A percentile compares a stretch with the other conserved stretches of the same genome.
phyloP scores from a whole-genome alignment of 164 flowering plant genomes.

The Tetrastigma voinierianum region DNA sequence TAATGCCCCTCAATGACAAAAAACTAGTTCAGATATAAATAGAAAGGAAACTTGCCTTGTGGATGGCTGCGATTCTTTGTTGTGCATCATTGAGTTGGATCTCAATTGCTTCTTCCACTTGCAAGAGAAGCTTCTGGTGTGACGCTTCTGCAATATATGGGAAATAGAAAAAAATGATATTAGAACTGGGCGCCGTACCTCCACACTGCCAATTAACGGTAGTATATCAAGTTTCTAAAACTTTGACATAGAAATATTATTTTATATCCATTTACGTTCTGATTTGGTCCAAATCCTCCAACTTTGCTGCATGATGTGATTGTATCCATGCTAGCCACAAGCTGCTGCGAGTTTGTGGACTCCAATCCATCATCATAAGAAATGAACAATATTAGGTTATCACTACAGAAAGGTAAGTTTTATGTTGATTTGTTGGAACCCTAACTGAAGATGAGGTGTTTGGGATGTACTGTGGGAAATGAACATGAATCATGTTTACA shows the following conservation, averaged over 20 bases:
- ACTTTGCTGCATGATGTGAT: neutral
- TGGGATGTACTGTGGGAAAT: too few relatives aligned
- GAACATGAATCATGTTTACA: too few relatives aligned
- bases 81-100: slow-evolving; percentile 51
- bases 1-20: neutral
- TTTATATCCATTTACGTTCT: neutral
- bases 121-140: slow-evolving; percentile 54
- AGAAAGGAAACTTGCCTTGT: slow-evolving; percentile 49
- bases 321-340: slow-evolving; percentile 1
- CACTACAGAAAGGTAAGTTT: too few relatives aligned
- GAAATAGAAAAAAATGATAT: neutral
- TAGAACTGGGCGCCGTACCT: too few relatives aligned
- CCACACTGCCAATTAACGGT: too few relatives aligned
- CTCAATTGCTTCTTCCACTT: slow-evolving; percentile 48
- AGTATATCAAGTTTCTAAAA: neutral
- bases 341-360: neutral
- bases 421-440: too few relatives aligned
- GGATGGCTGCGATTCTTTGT: slow-evolving; percentile 39
- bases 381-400: neutral
- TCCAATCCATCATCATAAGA: neutral
- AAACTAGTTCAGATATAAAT: neutral
- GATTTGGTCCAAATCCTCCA: neutral
- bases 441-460: too few relatives aligned
- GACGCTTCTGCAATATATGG: slow-evolving; percentile 46
- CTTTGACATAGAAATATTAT: neutral